phyloP scores from a whole-genome alignment of 495 filamentous ascomycete genomes.

The Daldinia grandis region DNA sequence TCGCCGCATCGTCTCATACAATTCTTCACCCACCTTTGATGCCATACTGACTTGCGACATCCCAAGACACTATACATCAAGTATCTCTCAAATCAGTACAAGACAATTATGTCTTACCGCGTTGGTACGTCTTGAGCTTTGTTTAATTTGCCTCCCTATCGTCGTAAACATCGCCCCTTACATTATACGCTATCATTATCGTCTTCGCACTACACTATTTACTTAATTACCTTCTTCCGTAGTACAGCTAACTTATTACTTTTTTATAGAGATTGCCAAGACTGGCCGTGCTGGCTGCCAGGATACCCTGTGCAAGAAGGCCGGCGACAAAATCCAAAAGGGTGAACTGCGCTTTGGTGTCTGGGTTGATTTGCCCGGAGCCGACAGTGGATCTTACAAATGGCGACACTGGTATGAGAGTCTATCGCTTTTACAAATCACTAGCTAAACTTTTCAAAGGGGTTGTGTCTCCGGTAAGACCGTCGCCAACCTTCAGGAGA shows the following conservation, averaged over 20 bases:
- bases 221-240: not conserved
- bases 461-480: constrained; percentile 78
- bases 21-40: not conserved
- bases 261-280: constrained; percentile 65
- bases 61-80: not conserved
- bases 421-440: not conserved
- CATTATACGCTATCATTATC: not conserved
- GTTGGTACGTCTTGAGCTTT: constrained; percentile 44
- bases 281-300: constrained; percentile 72
- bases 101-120: constrained; percentile 47
- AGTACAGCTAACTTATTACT: constrained; percentile 34
- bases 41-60: not conserved
- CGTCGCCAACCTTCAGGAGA: constrained; percentile 63
- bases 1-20: not conserved
- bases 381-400: constrained; percentile 58
- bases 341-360: constrained; percentile 75
- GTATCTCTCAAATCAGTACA: not conserved
- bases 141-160: not conserved
- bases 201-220: not conserved
- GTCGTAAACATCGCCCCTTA: not conserved
- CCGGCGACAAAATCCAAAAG: constrained; percentile 74
- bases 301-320: constrained; percentile 71
- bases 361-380: constrained; percentile 62
- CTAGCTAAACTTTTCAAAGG: constrained; percentile 55
- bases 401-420: constrained; percentile 81